Base-by-base conservation (phyloP, 2,329 filamentous ascomycete genomes). In the Penicillium corylophilum region DNA sequence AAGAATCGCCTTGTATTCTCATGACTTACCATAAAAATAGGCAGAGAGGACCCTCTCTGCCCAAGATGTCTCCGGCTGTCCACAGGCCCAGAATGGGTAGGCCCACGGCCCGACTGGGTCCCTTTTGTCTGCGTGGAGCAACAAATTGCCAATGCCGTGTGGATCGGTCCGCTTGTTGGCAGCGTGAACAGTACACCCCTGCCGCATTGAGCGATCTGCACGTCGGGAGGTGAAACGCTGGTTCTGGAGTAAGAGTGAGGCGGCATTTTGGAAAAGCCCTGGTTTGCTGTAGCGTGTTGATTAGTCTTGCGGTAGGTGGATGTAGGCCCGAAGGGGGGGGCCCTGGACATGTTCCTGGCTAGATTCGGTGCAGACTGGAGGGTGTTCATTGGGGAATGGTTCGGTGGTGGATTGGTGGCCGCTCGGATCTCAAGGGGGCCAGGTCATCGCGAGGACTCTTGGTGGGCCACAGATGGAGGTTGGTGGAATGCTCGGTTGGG, bases 371-470 rank as follows among this genome's bases (percentile, higher is more conserved):
- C 48, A 29, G 42, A 9, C 5, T n/a, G 22, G 39, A 15, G 26
- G 20, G 39, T 24, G 39, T 10, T 41, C 23, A 41, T 41, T 41
- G 39, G 39, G 20, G 23, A 13, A 5, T 5, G 20, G 38, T 24
- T 15, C n/a, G 38, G n/a, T 12, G 33, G 33, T 36, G 33, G 33
- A 20, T 3, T 20, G 22, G 16, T 38, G 16, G 44, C 50, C 54
- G 55, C 54, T 54, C 41, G 48, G 54, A 51, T 35, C 38, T 39
- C 42, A 53, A 41, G 47, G 48, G 50, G 58, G 57, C 59, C 60
- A 63, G 55, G 59, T 60, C 60, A 60, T 55, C 58, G 56, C 58
- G 57, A 56, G 58, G 57, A 55, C 55, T 29, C 40, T 35, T 39
- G 15, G 36, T 36, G 42, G 35, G 26, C 16, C 46, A 47, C 48